These are phyloP conservation scores for Leccinellum luteum DNA, from an alignment of 768 basidiomycete genomes.

Conservation along the genomic window DNA sequence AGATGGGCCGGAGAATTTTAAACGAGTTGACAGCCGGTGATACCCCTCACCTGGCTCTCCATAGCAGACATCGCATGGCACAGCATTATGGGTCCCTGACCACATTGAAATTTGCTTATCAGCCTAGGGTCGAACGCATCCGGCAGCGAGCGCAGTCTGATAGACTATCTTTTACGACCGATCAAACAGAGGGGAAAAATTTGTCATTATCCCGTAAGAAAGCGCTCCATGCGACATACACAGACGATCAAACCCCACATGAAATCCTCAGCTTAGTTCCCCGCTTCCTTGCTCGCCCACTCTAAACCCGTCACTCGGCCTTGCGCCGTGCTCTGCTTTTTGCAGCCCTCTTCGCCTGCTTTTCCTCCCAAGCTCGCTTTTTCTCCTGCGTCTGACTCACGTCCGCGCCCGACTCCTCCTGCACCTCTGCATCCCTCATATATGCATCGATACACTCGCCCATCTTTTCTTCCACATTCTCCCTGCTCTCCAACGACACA, in stretches of 20 bases:
- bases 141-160: background rate
- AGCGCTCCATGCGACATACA: conserved; percentile 9
- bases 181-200: background rate
- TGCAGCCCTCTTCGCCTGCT: conserved; percentile 36
- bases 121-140: background rate
- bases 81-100: background rate
- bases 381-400: conserved; percentile 72
- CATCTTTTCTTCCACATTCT: conserved; percentile 61
- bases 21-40: background rate
- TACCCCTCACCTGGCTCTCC: background rate
- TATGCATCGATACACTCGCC: conserved; percentile 64
- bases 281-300: background rate
- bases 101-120: background rate
- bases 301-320: conserved; percentile 9
- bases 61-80: background rate
- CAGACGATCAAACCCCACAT: background rate
- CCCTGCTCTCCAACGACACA: conserved; percentile 6
- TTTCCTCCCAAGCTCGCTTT: conserved; percentile 49
- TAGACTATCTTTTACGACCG: background rate
- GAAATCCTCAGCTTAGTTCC: background rate
- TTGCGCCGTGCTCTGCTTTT: conserved; percentile 31
- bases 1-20: background rate
- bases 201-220: conserved; percentile 3
- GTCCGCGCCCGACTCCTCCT: conserved; percentile 53
- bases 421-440: conserved; percentile 40